A percentile compares a stretch with the other conserved stretches of the same genome.
Conservation (phyloP, 768 basidiomycete genomes). For the Tricholoma sp. region DNA sequence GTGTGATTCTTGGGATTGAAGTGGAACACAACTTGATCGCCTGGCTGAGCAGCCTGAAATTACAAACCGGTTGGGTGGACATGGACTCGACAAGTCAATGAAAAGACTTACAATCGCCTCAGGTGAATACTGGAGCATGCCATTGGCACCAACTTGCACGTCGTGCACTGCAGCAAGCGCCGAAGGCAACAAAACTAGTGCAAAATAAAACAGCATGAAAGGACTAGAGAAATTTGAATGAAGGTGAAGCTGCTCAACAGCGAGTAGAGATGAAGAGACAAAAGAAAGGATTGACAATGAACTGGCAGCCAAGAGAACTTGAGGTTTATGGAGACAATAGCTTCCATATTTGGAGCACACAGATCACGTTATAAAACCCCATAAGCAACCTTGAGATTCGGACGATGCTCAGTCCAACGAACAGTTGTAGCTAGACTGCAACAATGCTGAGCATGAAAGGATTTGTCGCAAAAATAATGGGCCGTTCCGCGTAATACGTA, state of each 20-base stretch:
- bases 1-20: slow-evolving; percentile 57
- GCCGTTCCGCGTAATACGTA: too few relatives aligned
- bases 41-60: slow-evolving; percentile 38
- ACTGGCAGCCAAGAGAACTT: slow-evolving; percentile 1
- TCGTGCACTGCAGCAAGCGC: slow-evolving; percentile 46
- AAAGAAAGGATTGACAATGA: slow-evolving; percentile 9
- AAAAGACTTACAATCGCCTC: slow-evolving; percentile 43
- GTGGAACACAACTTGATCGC: slow-evolving; percentile 59
- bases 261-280: slow-evolving; percentile 14
- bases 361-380: too few relatives aligned
- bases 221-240: slow-evolving; percentile 33
- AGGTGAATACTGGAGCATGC: slow-evolving; percentile 39
- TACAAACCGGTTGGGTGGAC: neutral
- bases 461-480: too few relatives aligned
- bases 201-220: slow-evolving; percentile 41
- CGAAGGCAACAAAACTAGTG: slow-evolving; percentile 45
- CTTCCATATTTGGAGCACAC: too few relatives aligned
- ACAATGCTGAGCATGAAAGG: too few relatives aligned
- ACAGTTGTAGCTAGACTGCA: too few relatives aligned
- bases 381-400: too few relatives aligned
- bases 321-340: too few relatives aligned
- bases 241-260: slow-evolving; percentile 19
- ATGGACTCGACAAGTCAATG: neutral
- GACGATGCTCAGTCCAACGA: too few relatives aligned
- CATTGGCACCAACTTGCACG: slow-evolving; percentile 48